Conservation (phyloP, 441 rosid genomes). For the Heliophila coronopifolia region DNA sequence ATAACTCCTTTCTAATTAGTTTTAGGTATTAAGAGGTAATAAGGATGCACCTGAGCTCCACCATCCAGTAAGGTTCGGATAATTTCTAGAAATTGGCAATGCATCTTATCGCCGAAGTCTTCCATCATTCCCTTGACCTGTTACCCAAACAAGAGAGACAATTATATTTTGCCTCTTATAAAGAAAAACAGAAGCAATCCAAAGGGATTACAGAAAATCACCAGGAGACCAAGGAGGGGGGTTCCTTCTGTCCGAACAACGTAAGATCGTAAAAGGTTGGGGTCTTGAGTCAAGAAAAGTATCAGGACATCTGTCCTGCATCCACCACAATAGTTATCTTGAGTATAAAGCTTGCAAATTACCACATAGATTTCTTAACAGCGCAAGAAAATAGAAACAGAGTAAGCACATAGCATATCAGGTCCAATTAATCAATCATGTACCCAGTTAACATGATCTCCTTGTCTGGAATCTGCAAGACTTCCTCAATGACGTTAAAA, state of each 20-base stretch:
- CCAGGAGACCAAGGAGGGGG: conserved; percentile 81
- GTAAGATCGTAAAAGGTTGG: conserved; percentile 87
- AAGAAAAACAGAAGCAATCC: no score
- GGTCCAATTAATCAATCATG: background rate
- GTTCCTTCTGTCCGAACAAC: conserved; percentile 79
- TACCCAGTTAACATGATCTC: conserved; percentile 95
- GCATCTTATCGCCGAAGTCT: conserved; percentile 93
- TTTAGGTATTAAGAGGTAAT: conserved; percentile 16
- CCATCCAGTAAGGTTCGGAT: conserved; percentile 89
- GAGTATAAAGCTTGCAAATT: conserved; percentile 25
- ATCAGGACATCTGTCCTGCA: conserved; percentile 99
- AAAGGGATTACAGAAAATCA: conserved; percentile 33
- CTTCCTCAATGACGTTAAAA: conserved; percentile 71
- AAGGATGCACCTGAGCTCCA: conserved; percentile 73
- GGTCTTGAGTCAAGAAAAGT: conserved; percentile 91
- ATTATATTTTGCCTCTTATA: conserved; percentile 1
- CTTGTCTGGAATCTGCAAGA: conserved; percentile 79
- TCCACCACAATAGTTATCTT: conserved; percentile 43
- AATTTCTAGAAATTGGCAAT: conserved; percentile 97
- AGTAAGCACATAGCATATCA: conserved; percentile 21
- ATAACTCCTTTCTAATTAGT: background rate
- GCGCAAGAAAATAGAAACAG: conserved; percentile 16
- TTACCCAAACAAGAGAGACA: conserved; percentile 12
- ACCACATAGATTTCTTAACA: conserved; percentile 6
- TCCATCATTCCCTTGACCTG: conserved; percentile 98